Evolutionary conservation across 2,329 filamentous ascomycete species (phyloP).

Genomic region (Diaporthe sp.): DNA sequence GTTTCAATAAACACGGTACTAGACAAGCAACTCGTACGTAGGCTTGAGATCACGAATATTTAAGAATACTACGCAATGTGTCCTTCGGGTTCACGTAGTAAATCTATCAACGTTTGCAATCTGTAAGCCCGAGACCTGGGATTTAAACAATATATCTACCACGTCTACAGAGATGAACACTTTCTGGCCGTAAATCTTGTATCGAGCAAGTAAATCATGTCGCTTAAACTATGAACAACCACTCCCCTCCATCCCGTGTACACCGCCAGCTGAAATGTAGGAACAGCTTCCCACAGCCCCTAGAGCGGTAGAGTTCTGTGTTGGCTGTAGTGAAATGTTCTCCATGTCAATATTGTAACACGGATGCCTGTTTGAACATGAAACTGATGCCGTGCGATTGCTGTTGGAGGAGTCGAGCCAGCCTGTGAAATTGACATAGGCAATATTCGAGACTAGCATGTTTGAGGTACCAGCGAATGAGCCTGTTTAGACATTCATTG

Average conservation of each 20-base stretch:
- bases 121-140: background rate
- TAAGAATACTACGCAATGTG: background rate
- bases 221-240: constrained; percentile 43
- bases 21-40: background rate
- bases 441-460: constrained; percentile 64
- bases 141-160: background rate
- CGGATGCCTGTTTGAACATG: constrained; percentile 62
- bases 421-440: constrained; percentile 66
- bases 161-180: too few species aligned
- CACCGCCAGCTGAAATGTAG: constrained; percentile 47
- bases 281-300: constrained; percentile 49
- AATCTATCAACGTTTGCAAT: background rate
- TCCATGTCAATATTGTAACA: constrained; percentile 64
- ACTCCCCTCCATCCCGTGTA: constrained; percentile 48
- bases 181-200: too few species aligned
- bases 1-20: background rate
- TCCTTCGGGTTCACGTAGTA: background rate
- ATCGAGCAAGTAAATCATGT: too few species aligned
- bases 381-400: constrained; percentile 56
- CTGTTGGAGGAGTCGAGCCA: constrained; percentile 52
- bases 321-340: constrained; percentile 44
- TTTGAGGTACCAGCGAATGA: constrained; percentile 60
- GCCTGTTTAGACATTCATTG: background rate
- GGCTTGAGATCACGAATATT: background rate
- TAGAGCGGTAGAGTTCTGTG: constrained; percentile 40